Evolutionary conservation across 345 rosid genomes (phyloP).

Genomic region (Luvunga scandens): DNA sequence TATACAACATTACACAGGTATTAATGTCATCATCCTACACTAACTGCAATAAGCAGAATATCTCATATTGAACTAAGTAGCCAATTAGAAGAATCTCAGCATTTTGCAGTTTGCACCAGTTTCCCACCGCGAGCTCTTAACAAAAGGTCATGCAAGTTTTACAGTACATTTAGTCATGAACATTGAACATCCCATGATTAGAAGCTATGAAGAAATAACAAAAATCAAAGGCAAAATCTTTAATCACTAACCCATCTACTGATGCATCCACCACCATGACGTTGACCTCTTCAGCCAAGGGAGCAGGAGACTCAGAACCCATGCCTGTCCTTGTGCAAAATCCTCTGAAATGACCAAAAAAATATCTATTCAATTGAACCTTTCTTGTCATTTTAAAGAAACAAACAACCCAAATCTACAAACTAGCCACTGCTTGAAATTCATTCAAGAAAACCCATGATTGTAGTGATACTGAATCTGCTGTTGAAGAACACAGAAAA

Average conservation of each 20-base stretch:
- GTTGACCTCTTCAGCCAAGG: conserved; percentile 35
- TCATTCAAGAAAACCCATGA: not conserved
- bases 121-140: not conserved
- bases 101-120: not conserved
- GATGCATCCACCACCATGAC: conserved; percentile 14
- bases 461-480: not conserved
- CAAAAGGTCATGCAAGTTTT: not conserved
- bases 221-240: conserved; percentile 4
- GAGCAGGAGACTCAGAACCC: conserved; percentile 46
- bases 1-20: not conserved
- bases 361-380: not conserved
- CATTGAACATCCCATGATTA: not conserved
- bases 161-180: not conserved
- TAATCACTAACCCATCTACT: conserved; percentile 22
- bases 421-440: not conserved
- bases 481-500: not conserved
- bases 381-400: not conserved
- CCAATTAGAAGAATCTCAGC: not conserved
- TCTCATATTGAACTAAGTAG: not conserved
- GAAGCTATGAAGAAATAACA: not conserved
- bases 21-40: not conserved
- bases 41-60: not conserved
- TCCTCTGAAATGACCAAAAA: conserved; percentile 15
- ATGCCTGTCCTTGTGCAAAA: conserved; percentile 18
- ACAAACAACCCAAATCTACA: not conserved